phyloP scores from a whole-genome alignment of 176 grass and related monocot genomes.

The Oryza brachyantha region DNA sequence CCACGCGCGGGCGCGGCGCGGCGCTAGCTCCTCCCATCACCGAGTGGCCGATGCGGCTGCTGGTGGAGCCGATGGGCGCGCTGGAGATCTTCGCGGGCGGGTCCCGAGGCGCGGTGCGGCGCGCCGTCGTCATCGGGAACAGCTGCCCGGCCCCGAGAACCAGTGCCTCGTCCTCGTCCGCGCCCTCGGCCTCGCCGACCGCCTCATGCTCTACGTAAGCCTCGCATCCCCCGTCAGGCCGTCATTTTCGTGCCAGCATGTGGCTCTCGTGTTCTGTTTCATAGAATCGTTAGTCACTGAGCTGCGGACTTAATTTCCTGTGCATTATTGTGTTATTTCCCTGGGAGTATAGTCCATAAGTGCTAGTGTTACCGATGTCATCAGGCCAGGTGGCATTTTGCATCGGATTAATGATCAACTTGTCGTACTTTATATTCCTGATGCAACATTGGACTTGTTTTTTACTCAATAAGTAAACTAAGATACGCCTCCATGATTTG shows the following conservation, averaged over 20 bases:
- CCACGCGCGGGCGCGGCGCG: not conserved
- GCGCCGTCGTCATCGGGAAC: constrained; percentile 86
- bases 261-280: not conserved
- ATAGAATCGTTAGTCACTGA: not conserved
- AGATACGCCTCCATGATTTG: not conserved
- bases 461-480: not conserved
- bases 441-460: not conserved
- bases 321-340: too few species aligned
- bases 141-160: constrained; percentile 77
- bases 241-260: not conserved
- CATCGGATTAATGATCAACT: not conserved
- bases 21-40: too few species aligned
- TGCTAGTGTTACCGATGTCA: not conserved
- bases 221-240: not conserved
- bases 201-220: constrained; percentile 73
- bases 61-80: constrained; percentile 49
- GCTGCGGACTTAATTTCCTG: not conserved
- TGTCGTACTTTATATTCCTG: not conserved
- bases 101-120: constrained; percentile 45
- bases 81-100: constrained; percentile 78
- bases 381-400: not conserved
- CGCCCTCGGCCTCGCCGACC: constrained; percentile 69
- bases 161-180: constrained; percentile 83
- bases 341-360: not conserved
- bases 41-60: constrained; percentile 32